Conservation (phyloP, 257 asterid genomes). For the Ilex asprella region DNA sequence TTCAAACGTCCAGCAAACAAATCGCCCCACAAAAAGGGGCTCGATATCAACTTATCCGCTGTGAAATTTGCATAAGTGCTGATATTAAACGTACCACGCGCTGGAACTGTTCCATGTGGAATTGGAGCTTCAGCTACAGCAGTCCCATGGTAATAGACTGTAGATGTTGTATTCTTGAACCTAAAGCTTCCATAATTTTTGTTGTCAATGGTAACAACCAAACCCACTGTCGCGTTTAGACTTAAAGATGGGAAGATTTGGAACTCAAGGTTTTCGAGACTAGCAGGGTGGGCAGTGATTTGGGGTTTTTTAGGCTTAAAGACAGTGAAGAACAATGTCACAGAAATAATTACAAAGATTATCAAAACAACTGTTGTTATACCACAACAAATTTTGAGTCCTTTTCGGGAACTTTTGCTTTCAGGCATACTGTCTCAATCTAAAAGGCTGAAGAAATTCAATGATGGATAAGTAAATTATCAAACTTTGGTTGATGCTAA, state of each 20-base stretch:
- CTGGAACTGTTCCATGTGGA: constrained; percentile 16
- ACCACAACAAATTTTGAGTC: constrained; percentile 16
- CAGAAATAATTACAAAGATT: constrained; percentile 5
- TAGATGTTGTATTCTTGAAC: constrained; percentile 7
- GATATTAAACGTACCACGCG: constrained; percentile 13
- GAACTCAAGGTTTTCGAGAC: constrained; percentile 11
- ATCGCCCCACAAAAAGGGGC: constrained; percentile 15
- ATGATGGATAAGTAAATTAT: no score
- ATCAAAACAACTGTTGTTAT: background rate
- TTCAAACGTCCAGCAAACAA: constrained; percentile 13
- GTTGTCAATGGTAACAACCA: constrained; percentile 18
- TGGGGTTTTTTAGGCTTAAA: constrained; percentile 21
- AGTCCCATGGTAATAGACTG: constrained; percentile 8
- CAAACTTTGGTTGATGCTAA: no score
- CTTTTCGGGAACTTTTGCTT: background rate
- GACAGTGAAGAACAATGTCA: constrained; percentile 10
- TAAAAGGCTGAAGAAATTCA: no score
- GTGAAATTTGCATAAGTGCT: constrained; percentile 11
- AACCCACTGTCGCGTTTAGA: constrained; percentile 11
- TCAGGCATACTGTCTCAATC: no score
- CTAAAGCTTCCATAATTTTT: constrained; percentile 14
- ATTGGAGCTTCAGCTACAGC: constrained; percentile 14
- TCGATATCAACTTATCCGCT: constrained; percentile 10
- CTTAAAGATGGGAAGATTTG: constrained; percentile 8
- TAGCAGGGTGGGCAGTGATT: constrained; percentile 10